A percentile compares a stretch with the other conserved stretches of the same genome.
Conservation (phyloP, 2,329 filamentous ascomycete genomes). For the Ceratocystis albifundus region DNA sequence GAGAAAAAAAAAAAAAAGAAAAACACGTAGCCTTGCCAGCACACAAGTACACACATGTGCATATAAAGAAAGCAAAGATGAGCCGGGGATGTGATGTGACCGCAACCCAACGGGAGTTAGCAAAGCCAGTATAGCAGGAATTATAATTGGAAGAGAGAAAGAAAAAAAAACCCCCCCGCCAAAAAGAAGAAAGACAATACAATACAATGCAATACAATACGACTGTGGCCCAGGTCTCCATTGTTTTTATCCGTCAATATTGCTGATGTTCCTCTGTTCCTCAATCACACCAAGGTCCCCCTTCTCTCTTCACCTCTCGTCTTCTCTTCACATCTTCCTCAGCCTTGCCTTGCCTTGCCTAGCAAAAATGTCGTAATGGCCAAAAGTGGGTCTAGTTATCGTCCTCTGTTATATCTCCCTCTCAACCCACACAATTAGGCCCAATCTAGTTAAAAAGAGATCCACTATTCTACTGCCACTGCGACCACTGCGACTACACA, state of each 20-base stretch:
- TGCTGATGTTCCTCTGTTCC: background rate
- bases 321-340: too few relatives aligned
- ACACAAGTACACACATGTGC: constrained; percentile 2
- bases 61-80: background rate
- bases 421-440: constrained; percentile 19
- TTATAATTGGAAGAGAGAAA: too few relatives aligned
- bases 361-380: background rate
- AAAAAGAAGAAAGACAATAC: background rate
- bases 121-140: too few relatives aligned
- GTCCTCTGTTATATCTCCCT: constrained; percentile 14
- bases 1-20: background rate
- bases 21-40: background rate
- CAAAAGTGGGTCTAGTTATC: background rate
- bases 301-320: too few relatives aligned
- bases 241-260: background rate
- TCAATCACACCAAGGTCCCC: background rate
- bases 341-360: background rate
- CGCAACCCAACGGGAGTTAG: background rate
- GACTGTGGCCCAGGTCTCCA: background rate
- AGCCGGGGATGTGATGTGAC: background rate
- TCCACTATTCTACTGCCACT: background rate
- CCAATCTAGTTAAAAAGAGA: constrained; percentile 21
- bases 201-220: too few relatives aligned
- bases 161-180: too few relatives aligned
- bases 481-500: background rate